Evolutionary conservation across 75 land plant genomes (phyloP).

Genomic region (Cryptomeria japonica): DNA sequence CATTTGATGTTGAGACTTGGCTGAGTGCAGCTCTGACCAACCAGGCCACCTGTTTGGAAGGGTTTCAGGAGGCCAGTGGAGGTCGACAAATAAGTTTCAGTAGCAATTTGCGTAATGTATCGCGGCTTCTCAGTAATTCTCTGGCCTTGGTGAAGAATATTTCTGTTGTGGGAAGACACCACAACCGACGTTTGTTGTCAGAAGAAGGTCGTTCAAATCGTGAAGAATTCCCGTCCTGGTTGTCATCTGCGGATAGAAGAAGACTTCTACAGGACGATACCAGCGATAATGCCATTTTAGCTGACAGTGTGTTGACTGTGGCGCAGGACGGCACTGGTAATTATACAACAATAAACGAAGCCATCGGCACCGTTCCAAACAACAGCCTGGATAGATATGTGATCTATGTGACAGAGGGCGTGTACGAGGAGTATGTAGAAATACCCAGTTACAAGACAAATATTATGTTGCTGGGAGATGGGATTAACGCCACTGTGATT

Average conservation of each 20-base stretch:
- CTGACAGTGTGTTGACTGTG: slow-evolving; percentile 22
- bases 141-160: slow-evolving; percentile 24
- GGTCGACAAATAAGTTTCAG: slow-evolving; percentile 10
- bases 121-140: slow-evolving; percentile 24
- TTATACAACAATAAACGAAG: too few species aligned
- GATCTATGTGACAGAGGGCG: slow-evolving; percentile 31
- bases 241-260: slow-evolving; percentile 22
- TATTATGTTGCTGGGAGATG: slow-evolving; percentile 29
- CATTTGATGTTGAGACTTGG: slow-evolving; percentile 11
- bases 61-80: slow-evolving; percentile 27
- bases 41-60: slow-evolving; percentile 67
- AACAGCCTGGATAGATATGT: slow-evolving; percentile 17
- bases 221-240: slow-evolving; percentile 57
- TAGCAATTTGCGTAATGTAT: slow-evolving; percentile 10
- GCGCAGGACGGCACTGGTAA: too few species aligned
- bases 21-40: slow-evolving; percentile 56
- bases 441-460: slow-evolving; percentile 14
- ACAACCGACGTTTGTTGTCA: not conserved
- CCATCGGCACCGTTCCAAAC: slow-evolving; percentile 41
- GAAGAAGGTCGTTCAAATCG: not conserved
- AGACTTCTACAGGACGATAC: slow-evolving; percentile 15
- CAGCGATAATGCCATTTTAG: slow-evolving; percentile 4
- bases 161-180: not conserved
- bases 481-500: slow-evolving; percentile 23
- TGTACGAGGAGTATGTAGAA: slow-evolving; percentile 24